Conservation (phyloP, 2,329 filamentous ascomycete species). For the Xylariaceae sp. region DNA sequence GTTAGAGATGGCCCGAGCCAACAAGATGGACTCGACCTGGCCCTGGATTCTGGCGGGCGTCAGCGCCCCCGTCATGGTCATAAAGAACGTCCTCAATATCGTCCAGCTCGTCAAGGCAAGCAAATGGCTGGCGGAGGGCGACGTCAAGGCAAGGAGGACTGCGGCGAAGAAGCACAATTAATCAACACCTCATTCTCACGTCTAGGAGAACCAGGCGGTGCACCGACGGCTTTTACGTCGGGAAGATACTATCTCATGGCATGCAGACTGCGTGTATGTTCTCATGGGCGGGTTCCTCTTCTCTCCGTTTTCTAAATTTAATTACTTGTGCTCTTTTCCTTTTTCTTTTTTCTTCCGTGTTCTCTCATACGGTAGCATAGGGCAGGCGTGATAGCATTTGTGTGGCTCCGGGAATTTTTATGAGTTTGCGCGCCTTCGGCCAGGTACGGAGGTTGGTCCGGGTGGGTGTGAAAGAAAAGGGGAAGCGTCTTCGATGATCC, state of each 20-base stretch:
- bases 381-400: slow-evolving; percentile 22
- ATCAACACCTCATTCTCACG: neutral
- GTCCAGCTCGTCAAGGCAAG: slow-evolving; percentile 92
- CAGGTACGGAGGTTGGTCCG: neutral
- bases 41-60: slow-evolving; percentile 71
- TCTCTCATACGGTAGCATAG: slow-evolving; percentile 15
- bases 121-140: slow-evolving; percentile 89
- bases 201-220: neutral
- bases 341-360: slow-evolving; percentile 1
- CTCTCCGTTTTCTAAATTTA: neutral
- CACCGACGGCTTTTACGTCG: neutral
- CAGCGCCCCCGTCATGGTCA: slow-evolving; percentile 80
- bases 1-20: slow-evolving; percentile 85
- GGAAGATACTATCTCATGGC: neutral
- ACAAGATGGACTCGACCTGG: slow-evolving; percentile 76
- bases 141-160: slow-evolving; percentile 60
- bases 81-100: slow-evolving; percentile 92
- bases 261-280: too few species aligned
- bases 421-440: neutral
- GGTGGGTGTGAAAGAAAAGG: neutral
- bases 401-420: slow-evolving; percentile 12
- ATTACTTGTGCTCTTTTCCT: neutral
- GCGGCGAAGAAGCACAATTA: slow-evolving; percentile 39
- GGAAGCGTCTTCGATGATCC: neutral
- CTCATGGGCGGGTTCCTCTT: neutral